These are phyloP conservation scores for Posidonia australis DNA, from an alignment of 106 monocot genomes.

Conservation along the genomic window DNA sequence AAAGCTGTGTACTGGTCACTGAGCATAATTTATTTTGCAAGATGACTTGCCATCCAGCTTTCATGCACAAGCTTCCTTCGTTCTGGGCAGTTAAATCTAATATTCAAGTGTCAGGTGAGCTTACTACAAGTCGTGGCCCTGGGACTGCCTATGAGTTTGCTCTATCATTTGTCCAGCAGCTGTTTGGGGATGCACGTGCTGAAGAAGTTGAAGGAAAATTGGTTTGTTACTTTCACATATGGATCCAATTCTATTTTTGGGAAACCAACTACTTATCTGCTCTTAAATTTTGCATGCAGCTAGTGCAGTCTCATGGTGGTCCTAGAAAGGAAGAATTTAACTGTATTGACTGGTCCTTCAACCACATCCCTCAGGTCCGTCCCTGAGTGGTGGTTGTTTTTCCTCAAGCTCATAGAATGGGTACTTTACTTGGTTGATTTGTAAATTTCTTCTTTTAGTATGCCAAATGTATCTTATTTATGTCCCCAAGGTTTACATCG, in stretches of 20 bases:
- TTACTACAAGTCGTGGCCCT: conserved; percentile 94
- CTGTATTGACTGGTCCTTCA: conserved; percentile 53
- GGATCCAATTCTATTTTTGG: neutral
- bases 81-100: conserved; percentile 72
- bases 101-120: conserved; percentile 81
- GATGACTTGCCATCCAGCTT: conserved; percentile 92
- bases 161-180: conserved; percentile 73
- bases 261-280: neutral
- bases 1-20: neutral
- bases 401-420: no score
- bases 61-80: conserved; percentile 70
- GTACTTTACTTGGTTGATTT: no score
- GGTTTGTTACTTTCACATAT: conserved; percentile 24
- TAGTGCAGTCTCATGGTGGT: conserved; percentile 24
- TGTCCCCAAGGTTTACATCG: no score
- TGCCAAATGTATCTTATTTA: no score
- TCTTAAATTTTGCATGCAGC: conserved; percentile 14
- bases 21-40: conserved; percentile 28
- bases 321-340: conserved; percentile 59
- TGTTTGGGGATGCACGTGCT: conserved; percentile 56
- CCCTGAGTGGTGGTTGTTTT: no score
- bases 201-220: conserved; percentile 50
- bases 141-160: conserved; percentile 87
- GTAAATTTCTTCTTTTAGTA: no score
- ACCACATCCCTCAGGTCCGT: conserved; percentile 59